Conservation (phyloP, 306 rosid genomes). For the Castanea sativa region DNA sequence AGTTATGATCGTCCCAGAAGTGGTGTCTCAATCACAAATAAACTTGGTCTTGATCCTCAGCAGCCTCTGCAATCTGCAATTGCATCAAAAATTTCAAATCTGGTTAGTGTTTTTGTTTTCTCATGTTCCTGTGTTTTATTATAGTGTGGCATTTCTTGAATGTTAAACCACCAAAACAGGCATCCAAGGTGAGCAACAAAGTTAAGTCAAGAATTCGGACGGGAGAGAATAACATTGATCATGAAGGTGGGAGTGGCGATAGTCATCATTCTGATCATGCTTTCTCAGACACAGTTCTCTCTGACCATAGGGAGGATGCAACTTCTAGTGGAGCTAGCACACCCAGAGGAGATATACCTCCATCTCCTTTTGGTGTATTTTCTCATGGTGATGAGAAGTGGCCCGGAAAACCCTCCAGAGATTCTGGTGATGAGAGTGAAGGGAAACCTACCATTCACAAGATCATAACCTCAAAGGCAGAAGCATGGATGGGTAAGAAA, state of each 20-base stretch:
- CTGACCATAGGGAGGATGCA: slow-evolving; percentile 80
- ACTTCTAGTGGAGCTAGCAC: slow-evolving; percentile 96
- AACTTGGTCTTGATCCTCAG: slow-evolving; percentile 88
- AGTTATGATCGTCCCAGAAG: slow-evolving; percentile 41
- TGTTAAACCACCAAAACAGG: slow-evolving; percentile 56
- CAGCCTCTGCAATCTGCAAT: slow-evolving; percentile 80
- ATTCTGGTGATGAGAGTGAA: slow-evolving; percentile 66
- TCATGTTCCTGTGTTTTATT: slow-evolving; percentile 30
- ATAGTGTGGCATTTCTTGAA: slow-evolving; percentile 39
- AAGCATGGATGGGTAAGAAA: slow-evolving; percentile 88
- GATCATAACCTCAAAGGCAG: slow-evolving; percentile 68
- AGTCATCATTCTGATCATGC: slow-evolving; percentile 66
- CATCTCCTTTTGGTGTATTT: slow-evolving; percentile 52
- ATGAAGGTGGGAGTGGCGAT: slow-evolving; percentile 73
- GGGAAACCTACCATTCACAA: slow-evolving; percentile 66
- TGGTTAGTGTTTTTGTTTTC: slow-evolving; percentile 65
- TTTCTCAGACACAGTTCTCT: slow-evolving; percentile 40
- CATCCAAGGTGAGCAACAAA: slow-evolving; percentile 89
- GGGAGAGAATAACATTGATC: slow-evolving; percentile 57
- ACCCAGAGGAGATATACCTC: slow-evolving; percentile 72
- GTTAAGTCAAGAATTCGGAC: slow-evolving; percentile 73
- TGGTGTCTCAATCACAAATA: slow-evolving; percentile 41
- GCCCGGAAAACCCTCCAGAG: slow-evolving; percentile 51
- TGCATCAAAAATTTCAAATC: slow-evolving; percentile 78
- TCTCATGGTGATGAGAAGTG: slow-evolving; percentile 58